phyloP scores from a whole-genome alignment of 371 early-diverging fungal genomes.

The Funneliformis caledonium region DNA sequence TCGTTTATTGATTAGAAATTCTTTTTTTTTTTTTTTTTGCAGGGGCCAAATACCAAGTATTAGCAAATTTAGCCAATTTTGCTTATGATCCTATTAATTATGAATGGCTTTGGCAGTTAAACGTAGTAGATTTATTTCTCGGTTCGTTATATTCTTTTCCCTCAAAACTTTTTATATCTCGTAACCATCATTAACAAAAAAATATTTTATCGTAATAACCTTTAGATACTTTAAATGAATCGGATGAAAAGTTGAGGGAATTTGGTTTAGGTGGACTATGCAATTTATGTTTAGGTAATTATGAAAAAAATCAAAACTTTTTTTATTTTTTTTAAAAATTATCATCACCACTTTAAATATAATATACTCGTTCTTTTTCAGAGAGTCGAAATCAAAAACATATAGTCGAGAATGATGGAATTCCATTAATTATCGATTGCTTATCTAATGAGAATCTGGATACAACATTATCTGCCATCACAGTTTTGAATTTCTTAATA shows the following conservation, averaged over 20 bases:
- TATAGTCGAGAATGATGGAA: conserved; percentile 45
- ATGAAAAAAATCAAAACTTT: background rate
- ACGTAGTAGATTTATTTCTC: conserved; percentile 56
- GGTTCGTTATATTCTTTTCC: conserved; percentile 43
- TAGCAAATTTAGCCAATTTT: conserved; percentile 66
- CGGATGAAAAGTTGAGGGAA: conserved; percentile 50
- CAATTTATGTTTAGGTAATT: conserved; percentile 48
- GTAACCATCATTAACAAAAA: background rate
- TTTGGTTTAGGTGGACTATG: conserved; percentile 61
- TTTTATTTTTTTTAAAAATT: background rate
- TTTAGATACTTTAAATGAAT: conserved; percentile 46
- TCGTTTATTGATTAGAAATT: background rate
- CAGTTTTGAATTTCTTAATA: conserved; percentile 50
- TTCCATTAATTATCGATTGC: conserved; percentile 43
- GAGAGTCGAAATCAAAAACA: conserved; percentile 51
- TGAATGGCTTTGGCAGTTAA: conserved; percentile 52
- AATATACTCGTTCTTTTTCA: background rate
- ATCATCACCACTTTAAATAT: background rate
- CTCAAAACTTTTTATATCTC: background rate
- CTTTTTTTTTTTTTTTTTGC: background rate
- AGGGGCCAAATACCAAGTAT: conserved; percentile 59
- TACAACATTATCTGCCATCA: conserved; percentile 51
- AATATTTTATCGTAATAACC: background rate
- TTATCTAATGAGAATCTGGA: conserved; percentile 43
- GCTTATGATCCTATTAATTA: conserved; percentile 68